Evolutionary conservation across 306 rosid genomes (phyloP), one percentile per base, ranked within the genome.

Genomic region (Vicia villosa): DNA sequence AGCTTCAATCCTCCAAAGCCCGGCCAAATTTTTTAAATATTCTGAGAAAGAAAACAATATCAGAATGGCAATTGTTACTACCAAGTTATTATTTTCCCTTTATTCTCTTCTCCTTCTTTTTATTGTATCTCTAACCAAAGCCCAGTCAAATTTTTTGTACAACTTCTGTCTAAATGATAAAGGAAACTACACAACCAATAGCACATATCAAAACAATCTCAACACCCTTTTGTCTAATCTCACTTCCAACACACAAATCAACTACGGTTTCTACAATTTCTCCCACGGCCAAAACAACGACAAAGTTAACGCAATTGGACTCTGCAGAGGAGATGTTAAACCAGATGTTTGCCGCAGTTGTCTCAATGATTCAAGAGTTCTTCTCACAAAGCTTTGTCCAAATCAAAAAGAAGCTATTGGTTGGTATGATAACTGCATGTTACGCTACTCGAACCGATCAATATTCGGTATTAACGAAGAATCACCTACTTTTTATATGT

Each of bases 321-420:
- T 46, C 4, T 46, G 52, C 52, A 15, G 52, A 46, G 52, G 82
- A 19, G 88, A 85, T 34, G 3, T 79, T 11, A 24, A 11, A 1
- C 38, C 60, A 0, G 78, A 66, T 0, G 22, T 0, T 0, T 85
- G 94, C 32, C 72, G 45, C 1, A 13, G n/a, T 45, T 83, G 88
- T 68, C 80, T 85, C 20, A 13, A 45, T 1, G 19, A 63, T 37
- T 65, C 85, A 1, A 45, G 5, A 6, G 4, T 5, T 3, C 13
- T 5, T 13, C 78, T 85, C 59, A 14, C 41, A 3, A 0, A 13
- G 32, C 20, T 0, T 0, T 86, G 88, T 60, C 80, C 83, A 3
- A 20, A 67, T 38, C 85, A 76, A 61, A 86, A 79, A 32, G 52
- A 46, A 15, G 52, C 52, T 2, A 46, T 46, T 15, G 21, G 52